Base-by-base conservation (phyloP, 345 rosid genomes). In the Dipteronia sinensis region DNA sequence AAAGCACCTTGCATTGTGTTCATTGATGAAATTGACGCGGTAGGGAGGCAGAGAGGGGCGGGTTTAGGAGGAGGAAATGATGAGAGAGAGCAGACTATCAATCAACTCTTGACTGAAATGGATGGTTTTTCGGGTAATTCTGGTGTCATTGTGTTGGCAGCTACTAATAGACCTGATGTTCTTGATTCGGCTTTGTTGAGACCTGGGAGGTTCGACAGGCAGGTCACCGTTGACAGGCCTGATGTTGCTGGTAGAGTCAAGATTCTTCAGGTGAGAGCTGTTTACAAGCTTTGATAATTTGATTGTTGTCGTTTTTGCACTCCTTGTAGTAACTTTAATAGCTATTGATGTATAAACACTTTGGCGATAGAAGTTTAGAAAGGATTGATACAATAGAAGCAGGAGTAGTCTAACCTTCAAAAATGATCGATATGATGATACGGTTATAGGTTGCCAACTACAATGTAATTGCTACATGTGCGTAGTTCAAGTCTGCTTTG, bases 51-150 rank as follows among this genome's bases (percentile, higher is more conserved):
- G 84, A 90, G 98, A 82, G 98, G 98, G 78, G 97, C 97, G 13
- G 98, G 98, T 16, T 86, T 90, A 67, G 98, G 98, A 69, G 98
- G 98, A 63, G 98, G 98, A 70, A 93, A 93, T 75, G 98, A 95
- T 76, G 98, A 95, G 86, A 93, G 95, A 31, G 98, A 95, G 77
- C 98, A 93, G 83, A 93, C 98, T 0, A 90, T 93, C 68, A 91
- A 93, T 79, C 95, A 92, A 89, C 71, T 92, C 69, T 65, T 95
- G 83, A 93, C 97, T 2, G 98, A 95, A 79, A 95, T 95, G 98
- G 98, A 95, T 81, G 97, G 98, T 1, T 93, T 95, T 78, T 84
- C 89, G 0, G 97, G 97, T 2, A 95, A 95, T 65, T 88, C 97
- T 0, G 98, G 98, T 69, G 98, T 95, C 59, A 95, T 92, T 64